A percentile compares a stretch with the other conserved stretches of the same genome.
These are phyloP conservation scores for Blumeria hordei DNA, from an alignment of 2,329 filamentous ascomycete species.

Conservation along the genomic window DNA sequence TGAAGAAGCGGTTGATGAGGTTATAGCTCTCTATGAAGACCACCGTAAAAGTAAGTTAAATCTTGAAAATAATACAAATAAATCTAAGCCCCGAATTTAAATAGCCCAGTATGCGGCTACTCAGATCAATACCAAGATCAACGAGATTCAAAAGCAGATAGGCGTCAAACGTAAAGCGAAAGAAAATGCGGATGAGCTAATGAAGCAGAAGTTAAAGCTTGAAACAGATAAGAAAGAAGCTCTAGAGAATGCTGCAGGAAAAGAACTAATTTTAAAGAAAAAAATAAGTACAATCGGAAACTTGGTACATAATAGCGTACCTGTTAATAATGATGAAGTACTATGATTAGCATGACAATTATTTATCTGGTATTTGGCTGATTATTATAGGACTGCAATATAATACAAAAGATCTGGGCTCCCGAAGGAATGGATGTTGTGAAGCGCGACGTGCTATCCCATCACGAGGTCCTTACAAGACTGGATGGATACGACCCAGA, in stretches of 20 bases:
- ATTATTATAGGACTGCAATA: constrained; percentile 45
- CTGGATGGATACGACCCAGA: constrained; percentile 85
- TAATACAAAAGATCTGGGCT: constrained; percentile 50
- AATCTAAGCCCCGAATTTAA: constrained; percentile 1
- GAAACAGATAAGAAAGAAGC: constrained; percentile 64
- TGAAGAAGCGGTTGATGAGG: constrained; percentile 70
- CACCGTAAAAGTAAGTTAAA: constrained; percentile 41
- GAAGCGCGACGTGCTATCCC: constrained; percentile 59
- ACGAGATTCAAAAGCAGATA: constrained; percentile 74
- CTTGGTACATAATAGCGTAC: constrained; percentile 73
- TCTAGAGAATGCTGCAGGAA: constrained; percentile 49
- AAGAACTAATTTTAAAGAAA: constrained; percentile 46
- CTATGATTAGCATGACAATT: background rate
- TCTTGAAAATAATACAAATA: background rate
- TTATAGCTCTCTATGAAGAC: constrained; percentile 69
- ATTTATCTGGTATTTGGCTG: background rate
- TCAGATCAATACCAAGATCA: constrained; percentile 66
- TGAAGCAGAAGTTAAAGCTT: constrained; percentile 53
- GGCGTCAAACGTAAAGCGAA: constrained; percentile 84
- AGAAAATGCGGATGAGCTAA: constrained; percentile 60
- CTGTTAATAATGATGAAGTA: constrained; percentile 59
- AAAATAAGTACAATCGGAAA: constrained; percentile 77
- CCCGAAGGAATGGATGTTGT: constrained; percentile 51
- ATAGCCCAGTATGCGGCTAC: constrained; percentile 51
- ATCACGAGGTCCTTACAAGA: constrained; percentile 78